Evolutionary conservation across 164 flowering plant genomes (phyloP).

Genomic region (Aristolochia fimbriata): DNA sequence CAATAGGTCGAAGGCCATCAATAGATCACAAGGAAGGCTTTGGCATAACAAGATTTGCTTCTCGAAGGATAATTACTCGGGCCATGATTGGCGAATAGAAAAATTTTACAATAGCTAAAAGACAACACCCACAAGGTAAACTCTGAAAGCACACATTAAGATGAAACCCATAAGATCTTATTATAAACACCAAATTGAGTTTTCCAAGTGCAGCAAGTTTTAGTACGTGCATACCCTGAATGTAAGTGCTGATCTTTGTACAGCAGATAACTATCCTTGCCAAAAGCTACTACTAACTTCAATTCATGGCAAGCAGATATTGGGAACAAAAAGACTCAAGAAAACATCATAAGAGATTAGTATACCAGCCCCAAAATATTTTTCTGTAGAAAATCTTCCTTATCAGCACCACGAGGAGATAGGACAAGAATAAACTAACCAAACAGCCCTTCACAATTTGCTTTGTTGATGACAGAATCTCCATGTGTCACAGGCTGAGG

Average conservation of each 20-base stretch:
- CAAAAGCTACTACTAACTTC: background rate
- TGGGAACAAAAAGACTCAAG: constrained; percentile 1
- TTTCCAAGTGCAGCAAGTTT: constrained; percentile 6
- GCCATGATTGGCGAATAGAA: too few species aligned
- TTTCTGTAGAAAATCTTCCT: background rate
- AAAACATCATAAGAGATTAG: background rate
- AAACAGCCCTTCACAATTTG: background rate
- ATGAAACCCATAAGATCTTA: background rate
- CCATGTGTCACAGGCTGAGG: background rate
- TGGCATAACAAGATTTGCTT: too few species aligned
- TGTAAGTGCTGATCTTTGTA: constrained; percentile 4
- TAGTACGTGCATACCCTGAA: constrained; percentile 2
- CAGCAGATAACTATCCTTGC: constrained; percentile 1
- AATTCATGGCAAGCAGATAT: constrained; percentile 7
- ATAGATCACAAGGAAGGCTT: too few species aligned
- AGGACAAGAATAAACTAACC: constrained; percentile 4
- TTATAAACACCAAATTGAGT: constrained; percentile 3
- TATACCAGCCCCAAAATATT: constrained; percentile 6
- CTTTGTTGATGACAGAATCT: background rate
- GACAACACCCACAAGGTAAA: background rate
- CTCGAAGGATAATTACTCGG: too few species aligned
- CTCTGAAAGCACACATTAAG: background rate
- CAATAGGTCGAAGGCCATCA: too few species aligned
- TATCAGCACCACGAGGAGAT: background rate
- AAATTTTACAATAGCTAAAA: background rate